phyloP scores from a whole-genome alignment of 768 basidiomycete genomes.

The Collybia sordida region DNA sequence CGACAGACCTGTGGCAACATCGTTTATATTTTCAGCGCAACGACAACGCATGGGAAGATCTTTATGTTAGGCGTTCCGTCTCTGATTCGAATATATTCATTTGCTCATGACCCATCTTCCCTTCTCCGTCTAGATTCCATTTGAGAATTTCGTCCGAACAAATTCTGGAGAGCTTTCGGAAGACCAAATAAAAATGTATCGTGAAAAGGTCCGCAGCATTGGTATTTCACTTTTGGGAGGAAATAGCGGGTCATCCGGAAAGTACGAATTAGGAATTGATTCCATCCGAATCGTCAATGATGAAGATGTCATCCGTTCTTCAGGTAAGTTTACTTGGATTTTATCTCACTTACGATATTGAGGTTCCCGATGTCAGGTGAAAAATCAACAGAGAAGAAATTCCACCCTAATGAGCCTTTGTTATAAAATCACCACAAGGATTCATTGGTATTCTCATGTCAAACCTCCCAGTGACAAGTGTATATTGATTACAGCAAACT shows the following conservation, averaged over 20 bases:
- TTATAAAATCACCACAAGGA: too few relatives aligned
- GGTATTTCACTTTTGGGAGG: conserved; percentile 89
- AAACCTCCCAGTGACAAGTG: too few relatives aligned
- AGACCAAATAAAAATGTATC: conserved; percentile 73
- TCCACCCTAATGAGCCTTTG: too few relatives aligned
- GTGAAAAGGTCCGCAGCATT: conserved; percentile 72
- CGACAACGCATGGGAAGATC: conserved; percentile 75
- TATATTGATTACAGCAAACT: not conserved
- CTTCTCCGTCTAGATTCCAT: conserved; percentile 62
- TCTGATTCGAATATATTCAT: conserved; percentile 9
- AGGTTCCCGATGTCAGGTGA: too few relatives aligned
- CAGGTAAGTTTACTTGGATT: conserved; percentile 11
- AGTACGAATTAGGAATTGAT: conserved; percentile 82
- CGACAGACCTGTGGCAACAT: conserved; percentile 94
- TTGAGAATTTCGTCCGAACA: conserved; percentile 72
- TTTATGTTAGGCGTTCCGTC: conserved; percentile 57
- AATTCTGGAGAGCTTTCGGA: conserved; percentile 71
- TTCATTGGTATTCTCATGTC: too few relatives aligned
- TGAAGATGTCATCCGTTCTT: conserved; percentile 44
- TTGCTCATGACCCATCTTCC: conserved; percentile 1
- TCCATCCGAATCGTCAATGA: conserved; percentile 81
- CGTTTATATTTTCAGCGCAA: conserved; percentile 74
- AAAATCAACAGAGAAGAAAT: too few relatives aligned
- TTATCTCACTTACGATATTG: too few relatives aligned
- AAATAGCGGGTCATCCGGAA: conserved; percentile 70